Base-by-base conservation (phyloP, 352 stramenopile species). In the Lagenidium giganteum region DNA sequence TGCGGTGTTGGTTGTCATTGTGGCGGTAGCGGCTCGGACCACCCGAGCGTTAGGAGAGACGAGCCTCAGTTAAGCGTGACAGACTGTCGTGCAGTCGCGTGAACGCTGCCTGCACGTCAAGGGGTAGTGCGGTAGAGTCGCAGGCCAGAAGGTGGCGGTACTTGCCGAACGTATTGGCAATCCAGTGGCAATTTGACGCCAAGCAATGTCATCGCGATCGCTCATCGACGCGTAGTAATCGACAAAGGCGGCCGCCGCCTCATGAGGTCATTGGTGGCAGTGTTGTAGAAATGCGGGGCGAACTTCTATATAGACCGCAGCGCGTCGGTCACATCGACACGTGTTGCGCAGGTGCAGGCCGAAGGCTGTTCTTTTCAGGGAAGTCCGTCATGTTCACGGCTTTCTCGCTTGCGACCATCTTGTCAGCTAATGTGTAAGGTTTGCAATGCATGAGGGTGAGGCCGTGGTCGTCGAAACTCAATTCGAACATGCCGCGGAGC, bases 341-440 rank as follows among this genome's bases (percentile, higher is more conserved):
- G 13, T 8, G 13, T 25, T 8, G 34, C 26, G n/a, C n/a, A 8
- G 34, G 34, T 22, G 12, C 34, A 8, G 13, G 13, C 34, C 26
- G 23, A 20, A 40, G 34, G 16, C 26, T 40, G 18, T 40, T 40
- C 34, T 40, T 40, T 24, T 40, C 18, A 25, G n/a, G n/a, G 34
- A 40, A 40, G 18, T 40, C 34, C 34, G 34, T 40, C 34, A 40
- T 40, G 34, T 40, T n/a, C n/a, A n/a, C n/a, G n/a, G n/a, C n/a
- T 18, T 22, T 20, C 5, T 12, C 34, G 8, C 18, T 22, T 13
- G 34, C 34, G 16, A 11, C 34, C 4, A 12, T 12, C n/a, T 40
- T 40, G 12, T 11, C 17, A 20, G 11, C 18, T 14, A 13, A 26
- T 8, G 12, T 40, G 5, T 26, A 8, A 21, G n/a, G 18, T 7